phyloP scores from a whole-genome alignment of 2,329 filamentous ascomycete genomes.

The Eutypella sp. region DNA sequence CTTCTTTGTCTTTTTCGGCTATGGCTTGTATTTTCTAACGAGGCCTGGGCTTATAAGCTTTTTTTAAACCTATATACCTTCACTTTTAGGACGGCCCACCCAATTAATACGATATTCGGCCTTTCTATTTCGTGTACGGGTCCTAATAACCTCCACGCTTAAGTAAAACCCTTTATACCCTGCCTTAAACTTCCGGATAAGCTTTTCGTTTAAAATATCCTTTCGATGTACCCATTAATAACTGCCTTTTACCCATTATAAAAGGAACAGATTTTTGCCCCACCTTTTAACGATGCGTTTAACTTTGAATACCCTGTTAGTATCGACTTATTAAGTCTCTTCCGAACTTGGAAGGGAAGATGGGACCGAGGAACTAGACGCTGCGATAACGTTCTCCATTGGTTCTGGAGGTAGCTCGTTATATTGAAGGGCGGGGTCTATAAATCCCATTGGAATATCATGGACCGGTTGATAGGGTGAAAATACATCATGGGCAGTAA shows the following conservation, averaged over 20 bases:
- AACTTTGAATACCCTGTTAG: not conserved
- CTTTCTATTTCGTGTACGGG: constrained; percentile 1
- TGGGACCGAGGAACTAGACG: not conserved
- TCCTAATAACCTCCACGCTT: not conserved
- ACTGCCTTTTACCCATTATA: not conserved
- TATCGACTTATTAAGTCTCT: not conserved
- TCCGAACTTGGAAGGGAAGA: not conserved
- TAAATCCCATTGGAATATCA: too few relatives aligned
- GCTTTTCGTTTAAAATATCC: not conserved
- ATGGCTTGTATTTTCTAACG: constrained; percentile 1
- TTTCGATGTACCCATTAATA: not conserved
- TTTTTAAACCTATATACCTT: not conserved
- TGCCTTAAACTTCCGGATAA: not conserved
- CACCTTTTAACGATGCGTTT: not conserved
- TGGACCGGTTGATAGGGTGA: too few relatives aligned
- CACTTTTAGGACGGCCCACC: not conserved
- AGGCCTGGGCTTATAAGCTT: constrained; percentile 1
- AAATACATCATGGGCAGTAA: too few relatives aligned
- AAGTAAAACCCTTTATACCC: constrained; percentile 1
- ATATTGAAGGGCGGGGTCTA: too few relatives aligned
- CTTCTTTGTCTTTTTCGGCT: constrained; percentile 1
- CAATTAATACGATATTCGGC: constrained; percentile 1
- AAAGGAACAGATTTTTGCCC: not conserved
- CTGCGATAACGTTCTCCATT: not conserved
- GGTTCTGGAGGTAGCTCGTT: not conserved